Evolutionary conservation across 2,329 filamentous ascomycete species (phyloP), one percentile per base, ranked within the genome.

Genomic region (Myrmaecium sp.): DNA sequence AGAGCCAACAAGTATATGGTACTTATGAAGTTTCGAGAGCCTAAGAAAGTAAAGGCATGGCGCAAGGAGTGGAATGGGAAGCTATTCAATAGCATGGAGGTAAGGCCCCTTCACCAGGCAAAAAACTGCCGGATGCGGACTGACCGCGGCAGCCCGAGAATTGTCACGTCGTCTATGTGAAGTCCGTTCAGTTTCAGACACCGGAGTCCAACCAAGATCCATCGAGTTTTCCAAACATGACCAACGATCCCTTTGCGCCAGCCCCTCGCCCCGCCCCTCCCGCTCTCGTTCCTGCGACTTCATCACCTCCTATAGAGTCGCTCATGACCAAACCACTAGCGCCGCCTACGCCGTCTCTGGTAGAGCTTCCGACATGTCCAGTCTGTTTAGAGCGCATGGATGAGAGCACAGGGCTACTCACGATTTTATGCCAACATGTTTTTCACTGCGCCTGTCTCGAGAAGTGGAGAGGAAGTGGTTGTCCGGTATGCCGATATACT

Each of bases 341-440:
- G 8, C 72, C 72, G n/a, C 69, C 69, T 2, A 93, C 86, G 1
- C 79, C 84, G 1, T 77, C 80, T 26, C 63, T 95, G 2, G 66
- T 93, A 28, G 89, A 98, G 54, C 60, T 98, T 8, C 89, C 89
- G 2, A 95, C 89, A 2, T 98, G 89, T 37, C 84, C 89, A 0
- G 89, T 98, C 6, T 98, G 89, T 38, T 65, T 98, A 4, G 89
- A 98, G 50, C 75, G 86, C 25, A 98, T 98, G 89, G 89, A 98
- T 43, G 86, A 95, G 48, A 94, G 84, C 0, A 91, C 83, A 0
- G 89, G 89, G 0, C 62, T 98, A 3, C 69, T 98, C 46, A 98
- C 89, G 1, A 95, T 95, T 21, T 74, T 91, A 16, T 98, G 89
- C 47, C 86, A 95, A 43, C 89, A 98, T 43, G 82, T 95, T 27